A percentile compares a stretch with the other conserved stretches of the same genome.
Conservation (phyloP, 1,284 basidiomycete genomes). For the Cutaneotrichosporon sp. region DNA sequence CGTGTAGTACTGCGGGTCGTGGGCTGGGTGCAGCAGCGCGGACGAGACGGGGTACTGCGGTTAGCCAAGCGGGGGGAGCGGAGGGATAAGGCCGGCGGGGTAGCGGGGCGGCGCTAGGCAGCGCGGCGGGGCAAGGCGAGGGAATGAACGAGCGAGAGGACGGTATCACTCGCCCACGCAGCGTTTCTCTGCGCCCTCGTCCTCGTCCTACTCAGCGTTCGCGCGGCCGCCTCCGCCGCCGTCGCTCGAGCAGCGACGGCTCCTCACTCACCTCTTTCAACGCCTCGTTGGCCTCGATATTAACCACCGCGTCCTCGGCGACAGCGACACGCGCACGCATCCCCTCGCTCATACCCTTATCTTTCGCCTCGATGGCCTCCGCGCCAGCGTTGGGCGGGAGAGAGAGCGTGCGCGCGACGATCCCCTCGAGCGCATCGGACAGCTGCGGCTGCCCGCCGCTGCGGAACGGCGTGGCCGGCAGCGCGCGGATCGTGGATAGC, state of each 20-base stretch:
- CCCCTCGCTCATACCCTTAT: constrained; percentile 5
- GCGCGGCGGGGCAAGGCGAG: neutral
- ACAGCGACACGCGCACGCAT: constrained; percentile 18
- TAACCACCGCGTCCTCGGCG: constrained; percentile 22
- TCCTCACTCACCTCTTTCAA: constrained; percentile 27
- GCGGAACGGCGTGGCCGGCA: constrained; percentile 38
- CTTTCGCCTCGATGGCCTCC: constrained; percentile 10
- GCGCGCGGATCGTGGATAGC: constrained; percentile 26
- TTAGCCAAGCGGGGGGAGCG: constrained; percentile 1
- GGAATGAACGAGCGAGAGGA: neutral
- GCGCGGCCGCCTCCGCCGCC: neutral
- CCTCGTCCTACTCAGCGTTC: neutral
- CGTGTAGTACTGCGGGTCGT: constrained; percentile 41
- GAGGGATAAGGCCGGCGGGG: neutral
- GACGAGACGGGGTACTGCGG: constrained; percentile 33
- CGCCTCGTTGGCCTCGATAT: constrained; percentile 23
- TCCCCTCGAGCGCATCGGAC: constrained; percentile 31
- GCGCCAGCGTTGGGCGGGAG: constrained; percentile 12
- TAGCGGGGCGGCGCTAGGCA: neutral
- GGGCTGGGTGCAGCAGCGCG: constrained; percentile 30
- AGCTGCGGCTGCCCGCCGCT: constrained; percentile 34
- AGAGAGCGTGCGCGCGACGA: constrained; percentile 27
- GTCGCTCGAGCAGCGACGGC: too few relatives aligned
- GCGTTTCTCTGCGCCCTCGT: too few relatives aligned
- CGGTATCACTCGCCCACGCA: too few relatives aligned